A percentile compares a stretch with the other conserved stretches of the same genome.
Conservation (phyloP, 2,329 filamentous ascomycete species). For the Claviceps quebecensis region DNA sequence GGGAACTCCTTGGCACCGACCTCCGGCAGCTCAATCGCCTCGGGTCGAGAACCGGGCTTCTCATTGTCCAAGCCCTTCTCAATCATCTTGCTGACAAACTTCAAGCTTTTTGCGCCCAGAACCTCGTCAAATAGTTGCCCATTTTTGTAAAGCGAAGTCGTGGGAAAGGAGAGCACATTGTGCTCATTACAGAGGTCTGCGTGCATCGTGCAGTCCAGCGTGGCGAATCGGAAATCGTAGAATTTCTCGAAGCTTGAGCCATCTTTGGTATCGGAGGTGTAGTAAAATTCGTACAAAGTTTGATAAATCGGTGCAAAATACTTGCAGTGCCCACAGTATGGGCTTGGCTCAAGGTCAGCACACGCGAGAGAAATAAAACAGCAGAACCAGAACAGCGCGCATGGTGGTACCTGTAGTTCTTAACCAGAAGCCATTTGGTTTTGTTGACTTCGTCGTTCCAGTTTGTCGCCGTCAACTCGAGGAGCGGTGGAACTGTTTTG, state of each 20-base stretch:
- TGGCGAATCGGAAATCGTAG: conserved; percentile 82
- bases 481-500: conserved; percentile 49
- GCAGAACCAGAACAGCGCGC: neutral
- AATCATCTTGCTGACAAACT: conserved; percentile 51
- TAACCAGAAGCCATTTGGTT: conserved; percentile 39
- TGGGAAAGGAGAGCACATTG: conserved; percentile 57
- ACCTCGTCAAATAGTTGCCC: conserved; percentile 52
- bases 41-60: conserved; percentile 66
- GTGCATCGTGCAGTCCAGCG: conserved; percentile 73
- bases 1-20: conserved; percentile 45
- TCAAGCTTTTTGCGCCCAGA: conserved; percentile 53
- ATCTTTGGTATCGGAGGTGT: conserved; percentile 63
- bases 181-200: conserved; percentile 63
- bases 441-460: conserved; percentile 42
- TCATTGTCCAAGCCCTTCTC: conserved; percentile 65
- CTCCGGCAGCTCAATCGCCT: conserved; percentile 53
- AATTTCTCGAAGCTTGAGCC: conserved; percentile 56
- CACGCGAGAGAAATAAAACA: conserved; percentile 9
- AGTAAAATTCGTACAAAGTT: conserved; percentile 88
- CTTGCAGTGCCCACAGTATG: conserved; percentile 59
- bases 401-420: conserved; percentile 51
- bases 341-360: conserved; percentile 24
- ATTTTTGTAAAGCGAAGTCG: conserved; percentile 67
- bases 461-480: conserved; percentile 43
- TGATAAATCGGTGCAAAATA: conserved; percentile 74